Conservation (phyloP, 169 alveolate species). For the Amoebophrya sp. region DNA sequence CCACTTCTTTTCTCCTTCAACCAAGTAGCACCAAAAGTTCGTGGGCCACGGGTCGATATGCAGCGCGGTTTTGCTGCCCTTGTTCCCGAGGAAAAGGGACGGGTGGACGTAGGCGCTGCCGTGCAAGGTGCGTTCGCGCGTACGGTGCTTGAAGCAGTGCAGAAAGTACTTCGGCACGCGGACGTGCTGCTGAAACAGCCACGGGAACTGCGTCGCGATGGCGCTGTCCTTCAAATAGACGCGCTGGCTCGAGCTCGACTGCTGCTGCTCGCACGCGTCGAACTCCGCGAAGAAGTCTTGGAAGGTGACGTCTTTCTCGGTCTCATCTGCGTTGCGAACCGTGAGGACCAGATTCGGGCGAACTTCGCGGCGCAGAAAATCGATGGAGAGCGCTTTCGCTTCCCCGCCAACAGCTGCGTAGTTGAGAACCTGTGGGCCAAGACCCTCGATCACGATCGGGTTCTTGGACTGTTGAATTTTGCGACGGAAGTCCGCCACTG, state of each 20-base stretch:
- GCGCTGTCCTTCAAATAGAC: background rate
- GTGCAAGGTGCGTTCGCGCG: background rate
- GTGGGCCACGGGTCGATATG: background rate
- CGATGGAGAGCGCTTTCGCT: background rate
- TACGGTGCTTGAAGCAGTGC: background rate
- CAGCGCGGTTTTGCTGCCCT: background rate
- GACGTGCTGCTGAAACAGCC: background rate
- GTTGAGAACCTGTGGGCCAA: background rate
- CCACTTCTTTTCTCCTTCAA: background rate
- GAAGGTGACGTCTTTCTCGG: background rate
- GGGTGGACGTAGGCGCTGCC: background rate
- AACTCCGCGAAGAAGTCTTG: background rate
- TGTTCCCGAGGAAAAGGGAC: background rate
- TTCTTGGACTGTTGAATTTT: background rate
- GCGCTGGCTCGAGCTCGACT: background rate
- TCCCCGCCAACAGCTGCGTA: background rate
- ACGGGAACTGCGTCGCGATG: background rate
- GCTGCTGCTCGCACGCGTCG: background rate
- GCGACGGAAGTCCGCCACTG: background rate
- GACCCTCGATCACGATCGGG: background rate
- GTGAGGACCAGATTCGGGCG: background rate
- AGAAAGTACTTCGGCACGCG: background rate
- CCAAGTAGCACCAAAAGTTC: background rate
- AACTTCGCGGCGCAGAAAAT: background rate
- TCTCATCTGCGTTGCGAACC: background rate